These are phyloP conservation scores for Quercus phellos DNA, from an alignment of 331 rosid genomes.

Conservation along the genomic window DNA sequence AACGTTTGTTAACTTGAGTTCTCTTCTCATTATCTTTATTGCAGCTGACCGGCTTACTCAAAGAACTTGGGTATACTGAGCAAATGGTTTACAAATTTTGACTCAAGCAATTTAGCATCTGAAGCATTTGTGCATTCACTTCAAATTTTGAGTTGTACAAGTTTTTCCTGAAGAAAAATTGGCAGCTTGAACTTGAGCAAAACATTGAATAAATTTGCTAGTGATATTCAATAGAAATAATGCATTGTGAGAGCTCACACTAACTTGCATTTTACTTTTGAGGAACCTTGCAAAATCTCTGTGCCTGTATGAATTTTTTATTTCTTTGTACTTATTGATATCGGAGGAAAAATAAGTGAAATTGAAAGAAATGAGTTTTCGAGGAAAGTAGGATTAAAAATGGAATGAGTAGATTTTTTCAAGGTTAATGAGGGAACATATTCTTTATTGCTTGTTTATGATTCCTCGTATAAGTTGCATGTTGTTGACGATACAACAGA, in stretches of 20 bases:
- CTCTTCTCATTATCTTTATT: constrained; percentile 10
- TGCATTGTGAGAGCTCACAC: neutral
- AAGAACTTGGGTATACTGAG: constrained; percentile 83
- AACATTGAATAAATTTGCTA: neutral
- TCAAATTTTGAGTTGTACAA: neutral
- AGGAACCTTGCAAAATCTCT: neutral
- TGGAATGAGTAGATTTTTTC: too few species aligned
- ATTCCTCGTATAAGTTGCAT: neutral
- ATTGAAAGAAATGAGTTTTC: neutral
- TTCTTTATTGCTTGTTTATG: neutral
- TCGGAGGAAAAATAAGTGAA: too few species aligned
- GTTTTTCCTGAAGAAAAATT: neutral
- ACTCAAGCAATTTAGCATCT: constrained; percentile 12
- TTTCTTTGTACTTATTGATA: too few species aligned
- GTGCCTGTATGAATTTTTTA: too few species aligned
- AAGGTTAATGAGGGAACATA: neutral
- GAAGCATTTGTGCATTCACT: neutral
- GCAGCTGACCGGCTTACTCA: constrained; percentile 81
- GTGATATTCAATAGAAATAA: neutral
- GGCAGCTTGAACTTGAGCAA: neutral
- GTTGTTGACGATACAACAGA: too few species aligned
- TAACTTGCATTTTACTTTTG: neutral
- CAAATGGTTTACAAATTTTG: constrained; percentile 97
- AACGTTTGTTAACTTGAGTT: neutral
- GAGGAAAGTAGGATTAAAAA: constrained; percentile 17